Evolutionary conservation across 2,329 filamentous ascomycete genomes (phyloP).

Genomic region (Stenocarpella maydis): DNA sequence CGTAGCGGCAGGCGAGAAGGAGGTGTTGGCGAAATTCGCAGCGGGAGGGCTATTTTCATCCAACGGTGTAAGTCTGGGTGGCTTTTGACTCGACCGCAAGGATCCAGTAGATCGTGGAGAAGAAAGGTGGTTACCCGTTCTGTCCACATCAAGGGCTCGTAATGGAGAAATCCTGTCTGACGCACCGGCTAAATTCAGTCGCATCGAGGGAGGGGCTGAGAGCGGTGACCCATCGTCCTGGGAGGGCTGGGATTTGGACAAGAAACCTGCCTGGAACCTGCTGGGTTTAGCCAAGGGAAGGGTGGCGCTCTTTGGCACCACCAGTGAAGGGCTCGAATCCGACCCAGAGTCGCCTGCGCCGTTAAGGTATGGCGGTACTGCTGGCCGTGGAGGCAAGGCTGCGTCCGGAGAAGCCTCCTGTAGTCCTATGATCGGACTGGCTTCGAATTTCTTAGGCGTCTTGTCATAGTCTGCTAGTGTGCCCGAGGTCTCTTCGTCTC

Average conservation of each 20-base stretch:
- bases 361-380: slow-evolving; percentile 61
- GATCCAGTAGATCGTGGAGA: slow-evolving; percentile 46
- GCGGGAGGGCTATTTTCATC: slow-evolving; percentile 63
- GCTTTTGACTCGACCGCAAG: slow-evolving; percentile 43
- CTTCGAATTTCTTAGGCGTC: slow-evolving; percentile 77
- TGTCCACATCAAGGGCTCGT: slow-evolving; percentile 58
- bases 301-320: slow-evolving; percentile 56
- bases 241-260: slow-evolving; percentile 65
- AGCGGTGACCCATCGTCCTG: slow-evolving; percentile 68
- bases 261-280: slow-evolving; percentile 88
- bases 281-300: slow-evolving; percentile 63
- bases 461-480: slow-evolving; percentile 89
- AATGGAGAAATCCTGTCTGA: slow-evolving; percentile 58
- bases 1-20: slow-evolving; percentile 49
- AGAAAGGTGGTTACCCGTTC: slow-evolving; percentile 59
- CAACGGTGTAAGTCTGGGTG: slow-evolving; percentile 47
- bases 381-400: slow-evolving; percentile 51
- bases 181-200: slow-evolving; percentile 66
- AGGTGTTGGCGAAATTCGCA: slow-evolving; percentile 43
- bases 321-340: slow-evolving; percentile 65
- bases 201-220: slow-evolving; percentile 62
- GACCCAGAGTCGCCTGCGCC: slow-evolving; percentile 62
- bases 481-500: slow-evolving; percentile 85
- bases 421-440: slow-evolving; percentile 57
- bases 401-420: slow-evolving; percentile 56